phyloP scores from a whole-genome alignment of 202 grass and related monocot genomes.

The Digitaria exilis region DNA sequence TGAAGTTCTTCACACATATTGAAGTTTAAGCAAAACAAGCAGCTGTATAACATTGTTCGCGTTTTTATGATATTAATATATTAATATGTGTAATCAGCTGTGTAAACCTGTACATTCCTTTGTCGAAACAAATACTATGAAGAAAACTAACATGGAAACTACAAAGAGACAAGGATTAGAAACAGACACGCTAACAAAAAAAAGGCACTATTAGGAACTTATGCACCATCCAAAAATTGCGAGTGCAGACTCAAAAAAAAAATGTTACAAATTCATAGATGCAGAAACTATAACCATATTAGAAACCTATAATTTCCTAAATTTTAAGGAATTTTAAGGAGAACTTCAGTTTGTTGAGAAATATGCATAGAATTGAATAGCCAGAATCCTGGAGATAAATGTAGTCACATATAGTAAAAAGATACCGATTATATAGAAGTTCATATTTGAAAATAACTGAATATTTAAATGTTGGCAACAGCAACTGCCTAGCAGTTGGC shows the following conservation, averaged over 20 bases:
- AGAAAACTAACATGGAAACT: constrained; percentile 10
- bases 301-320: background rate
- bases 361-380: background rate
- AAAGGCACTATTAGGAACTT: background rate
- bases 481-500: too few relatives aligned
- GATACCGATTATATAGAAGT: background rate
- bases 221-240: background rate
- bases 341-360: constrained; percentile 18
- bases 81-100: background rate
- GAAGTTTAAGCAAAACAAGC: too few relatives aligned
- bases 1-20: constrained; percentile 20
- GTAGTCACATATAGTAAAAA: constrained; percentile 18
- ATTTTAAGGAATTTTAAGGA: constrained; percentile 11
- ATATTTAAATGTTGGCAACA: too few relatives aligned
- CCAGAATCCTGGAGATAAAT: background rate
- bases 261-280: background rate
- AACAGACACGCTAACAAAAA: background rate
- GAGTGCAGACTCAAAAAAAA: background rate
- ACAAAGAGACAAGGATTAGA: background rate
- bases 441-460: background rate
- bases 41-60: background rate
- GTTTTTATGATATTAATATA: background rate
- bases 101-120: background rate
- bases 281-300: background rate
- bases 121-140: background rate